A percentile compares a stretch with the other conserved stretches of the same genome.
phyloP scores from a whole-genome alignment of 495 filamentous ascomycete genomes.

The Talaromyces ruber region DNA sequence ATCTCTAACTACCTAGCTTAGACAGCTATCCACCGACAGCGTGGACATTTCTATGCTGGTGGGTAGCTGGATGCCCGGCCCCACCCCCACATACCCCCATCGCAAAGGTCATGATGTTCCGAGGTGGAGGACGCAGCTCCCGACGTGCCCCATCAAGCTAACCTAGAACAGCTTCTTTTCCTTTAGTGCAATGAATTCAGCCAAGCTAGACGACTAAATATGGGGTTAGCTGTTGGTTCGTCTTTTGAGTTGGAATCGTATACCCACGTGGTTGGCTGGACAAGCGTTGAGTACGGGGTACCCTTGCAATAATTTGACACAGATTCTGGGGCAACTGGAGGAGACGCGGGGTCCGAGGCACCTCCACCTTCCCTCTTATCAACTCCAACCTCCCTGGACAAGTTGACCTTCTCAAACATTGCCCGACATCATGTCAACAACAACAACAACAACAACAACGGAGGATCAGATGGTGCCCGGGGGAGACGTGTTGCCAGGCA shows the following conservation, averaged over 20 bases:
- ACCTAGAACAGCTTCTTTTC: background rate
- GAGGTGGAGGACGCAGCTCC: background rate
- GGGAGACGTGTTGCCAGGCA: background rate
- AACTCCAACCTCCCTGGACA: background rate
- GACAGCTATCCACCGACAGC: background rate
- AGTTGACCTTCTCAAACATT: background rate
- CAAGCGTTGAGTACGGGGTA: background rate
- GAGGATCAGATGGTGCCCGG: background rate
- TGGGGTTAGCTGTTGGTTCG: background rate
- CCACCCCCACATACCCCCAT: background rate
- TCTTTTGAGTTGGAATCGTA: background rate
- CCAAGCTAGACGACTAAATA: background rate
- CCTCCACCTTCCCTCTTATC: background rate
- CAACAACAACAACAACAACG: background rate
- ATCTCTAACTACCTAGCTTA: background rate
- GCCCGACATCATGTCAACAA: background rate
- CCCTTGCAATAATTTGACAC: background rate
- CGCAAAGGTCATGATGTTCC: background rate
- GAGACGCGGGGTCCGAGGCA: background rate
- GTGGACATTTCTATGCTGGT: background rate
- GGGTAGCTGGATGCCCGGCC: background rate
- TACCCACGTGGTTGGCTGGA: background rate
- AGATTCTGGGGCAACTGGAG: background rate
- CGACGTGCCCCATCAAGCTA: background rate
- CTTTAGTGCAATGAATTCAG: background rate